A percentile compares a stretch with the other conserved stretches of the same genome.
Conservation (phyloP, 768 basidiomycete species). For the Lactifluus subvellereus region DNA sequence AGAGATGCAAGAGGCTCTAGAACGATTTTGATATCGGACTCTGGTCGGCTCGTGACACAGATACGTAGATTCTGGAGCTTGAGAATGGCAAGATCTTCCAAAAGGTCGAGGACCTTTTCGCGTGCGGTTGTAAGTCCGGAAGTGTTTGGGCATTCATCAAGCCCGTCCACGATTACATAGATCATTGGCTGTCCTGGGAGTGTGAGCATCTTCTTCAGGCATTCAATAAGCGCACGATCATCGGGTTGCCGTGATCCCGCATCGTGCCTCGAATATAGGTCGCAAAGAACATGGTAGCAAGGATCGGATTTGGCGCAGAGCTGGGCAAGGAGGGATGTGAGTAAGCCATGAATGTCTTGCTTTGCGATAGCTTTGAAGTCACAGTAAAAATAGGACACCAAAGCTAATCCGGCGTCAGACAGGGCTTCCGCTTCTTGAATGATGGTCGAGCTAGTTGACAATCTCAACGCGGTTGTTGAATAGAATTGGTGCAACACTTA, state of each 20-base stretch:
- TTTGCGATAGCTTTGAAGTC: too few species aligned
- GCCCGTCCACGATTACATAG: conserved; percentile 1
- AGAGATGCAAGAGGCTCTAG: neutral
- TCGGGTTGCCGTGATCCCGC: neutral
- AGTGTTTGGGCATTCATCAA: conserved; percentile 8
- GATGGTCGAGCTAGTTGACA: neutral
- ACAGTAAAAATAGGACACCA: too few species aligned
- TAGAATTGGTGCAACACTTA: neutral
- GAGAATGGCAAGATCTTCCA: neutral
- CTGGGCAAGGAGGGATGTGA: neutral
- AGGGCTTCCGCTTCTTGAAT: neutral
- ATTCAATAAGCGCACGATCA: neutral
- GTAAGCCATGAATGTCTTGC: too few species aligned
- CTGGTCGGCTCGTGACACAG: conserved; percentile 3
- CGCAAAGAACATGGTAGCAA: neutral
- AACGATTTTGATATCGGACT: neutral
- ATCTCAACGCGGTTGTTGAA: accelerated
- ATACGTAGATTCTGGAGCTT: neutral
- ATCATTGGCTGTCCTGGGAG: neutral
- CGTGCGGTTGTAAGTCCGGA: neutral
- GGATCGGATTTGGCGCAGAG: neutral
- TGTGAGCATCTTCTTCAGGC: neutral
- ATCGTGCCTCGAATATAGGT: neutral
- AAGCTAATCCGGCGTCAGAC: neutral
- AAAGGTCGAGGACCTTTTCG: neutral